These are phyloP conservation scores for Andrographis paniculata DNA, from an alignment of 305 asterid genomes.

Conservation along the genomic window DNA sequence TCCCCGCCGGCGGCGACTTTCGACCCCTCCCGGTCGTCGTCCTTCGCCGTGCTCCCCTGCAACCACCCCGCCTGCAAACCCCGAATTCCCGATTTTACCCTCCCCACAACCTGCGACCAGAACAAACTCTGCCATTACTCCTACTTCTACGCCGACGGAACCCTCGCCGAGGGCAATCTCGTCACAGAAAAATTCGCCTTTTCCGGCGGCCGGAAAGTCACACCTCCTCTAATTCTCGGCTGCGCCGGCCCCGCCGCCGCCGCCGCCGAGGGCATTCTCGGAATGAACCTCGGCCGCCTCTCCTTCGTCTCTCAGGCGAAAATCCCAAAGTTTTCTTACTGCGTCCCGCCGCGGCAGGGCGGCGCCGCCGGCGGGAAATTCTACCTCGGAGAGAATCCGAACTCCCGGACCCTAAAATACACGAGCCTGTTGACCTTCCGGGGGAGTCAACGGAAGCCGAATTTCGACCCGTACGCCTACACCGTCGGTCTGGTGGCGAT, in stretches of 20 bases:
- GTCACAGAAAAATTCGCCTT: slow-evolving; percentile 28
- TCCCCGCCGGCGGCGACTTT: slow-evolving; percentile 40
- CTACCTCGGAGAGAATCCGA: slow-evolving; percentile 70
- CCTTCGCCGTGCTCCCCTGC: slow-evolving; percentile 24
- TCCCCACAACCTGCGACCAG: slow-evolving; percentile 77
- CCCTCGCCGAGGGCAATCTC: neutral
- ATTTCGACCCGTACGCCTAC: slow-evolving; percentile 74
- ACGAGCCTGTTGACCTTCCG: slow-evolving; percentile 42
- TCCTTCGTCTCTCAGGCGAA: slow-evolving; percentile 74
- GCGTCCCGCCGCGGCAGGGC: slow-evolving; percentile 50
- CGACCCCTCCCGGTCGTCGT: slow-evolving; percentile 68
- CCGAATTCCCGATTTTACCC: slow-evolving; percentile 75
- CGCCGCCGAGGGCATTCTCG: slow-evolving; percentile 80
- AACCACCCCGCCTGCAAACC: slow-evolving; percentile 58
- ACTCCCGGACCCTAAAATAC: slow-evolving; percentile 39
- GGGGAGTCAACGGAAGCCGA: slow-evolving; percentile 49
- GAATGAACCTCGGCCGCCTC: slow-evolving; percentile 75
- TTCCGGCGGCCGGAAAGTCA: slow-evolving; percentile 30
- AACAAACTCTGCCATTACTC: neutral
- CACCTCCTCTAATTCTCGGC: slow-evolving; percentile 83
- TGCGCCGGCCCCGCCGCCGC: slow-evolving; percentile 50
- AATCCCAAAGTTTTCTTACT: slow-evolving; percentile 63
- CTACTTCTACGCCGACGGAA: neutral
- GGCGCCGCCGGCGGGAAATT: slow-evolving; percentile 48
- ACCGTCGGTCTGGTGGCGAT: slow-evolving; percentile 52